Evolutionary conservation across 2,329 filamentous ascomycete species (phyloP), one percentile per base, ranked within the genome.

Genomic region (Fusarium sp.): DNA sequence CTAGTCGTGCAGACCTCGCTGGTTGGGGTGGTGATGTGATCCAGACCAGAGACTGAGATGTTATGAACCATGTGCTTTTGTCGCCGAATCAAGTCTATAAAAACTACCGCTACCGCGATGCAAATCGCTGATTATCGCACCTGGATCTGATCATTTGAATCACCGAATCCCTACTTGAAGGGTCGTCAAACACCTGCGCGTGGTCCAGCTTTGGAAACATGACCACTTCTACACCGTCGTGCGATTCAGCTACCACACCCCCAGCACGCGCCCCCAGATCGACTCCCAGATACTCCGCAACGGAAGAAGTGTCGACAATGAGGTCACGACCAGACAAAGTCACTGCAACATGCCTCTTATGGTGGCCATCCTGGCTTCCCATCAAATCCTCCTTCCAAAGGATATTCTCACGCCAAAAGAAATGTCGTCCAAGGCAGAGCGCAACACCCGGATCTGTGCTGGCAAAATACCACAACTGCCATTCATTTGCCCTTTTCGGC

Each of bases 381-480:
- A 81, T 61, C 41, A 91, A 73, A 59, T 90, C 86, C 43, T 91
- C 86, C 65, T 85, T 86, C 89, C 89, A 92, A 7, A 90, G 75
- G 35, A 90, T 85, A 62, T 89, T 91, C 65, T 91, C 82, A 25
- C 80, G 80, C 90, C 89, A 92, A 75, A 90, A 91, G 75, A 92
- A 91, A 67, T 88, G 82, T 4, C 89, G 78, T 0, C 83, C 84
- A 1, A 92, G 77, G 9, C 85, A 86, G 53, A 89, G 82, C 9
- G 88, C 84, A 3, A 90, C 86, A 3, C 87, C 87, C 26, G 87
- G 85, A 65, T 92, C 89, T 50, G 82, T 88, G 40, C 83, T 85
- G 6, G 86, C 89, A 71, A 91, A 91, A 67, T 89, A 92, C 80
- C 85, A 89, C 12, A 92, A 77, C 71, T 89, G 84, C 78, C 85